Evolutionary conservation across 768 basidiomycete species (phyloP).

Genomic region (Saitozyma podzolica): DNA sequence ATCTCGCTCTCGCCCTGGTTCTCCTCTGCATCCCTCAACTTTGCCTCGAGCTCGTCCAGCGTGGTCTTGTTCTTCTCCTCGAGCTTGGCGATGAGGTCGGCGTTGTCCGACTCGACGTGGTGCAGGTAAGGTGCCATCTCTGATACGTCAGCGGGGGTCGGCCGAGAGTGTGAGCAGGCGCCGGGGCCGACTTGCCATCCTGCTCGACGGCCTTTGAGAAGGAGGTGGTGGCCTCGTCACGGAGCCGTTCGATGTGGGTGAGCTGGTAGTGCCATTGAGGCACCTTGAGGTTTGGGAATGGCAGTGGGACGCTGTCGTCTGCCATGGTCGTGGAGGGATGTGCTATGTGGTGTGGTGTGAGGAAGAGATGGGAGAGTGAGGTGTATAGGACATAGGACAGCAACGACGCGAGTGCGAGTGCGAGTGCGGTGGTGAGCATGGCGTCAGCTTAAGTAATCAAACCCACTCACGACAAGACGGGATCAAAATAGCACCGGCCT

Average conservation of each 20-base stretch:
- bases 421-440: too few species aligned
- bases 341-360: neutral
- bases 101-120: slow-evolving; percentile 56
- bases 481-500: neutral
- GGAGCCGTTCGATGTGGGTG: slow-evolving; percentile 64
- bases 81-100: slow-evolving; percentile 60
- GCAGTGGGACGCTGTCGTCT: slow-evolving; percentile 73
- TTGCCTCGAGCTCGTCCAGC: slow-evolving; percentile 71
- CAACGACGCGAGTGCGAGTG: slow-evolving; percentile 8
- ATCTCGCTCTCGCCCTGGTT: slow-evolving; percentile 93
- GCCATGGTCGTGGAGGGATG: slow-evolving; percentile 59
- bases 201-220: slow-evolving; percentile 73
- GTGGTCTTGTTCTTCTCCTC: slow-evolving; percentile 71
- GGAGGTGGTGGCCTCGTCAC: slow-evolving; percentile 65
- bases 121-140: slow-evolving; percentile 80
- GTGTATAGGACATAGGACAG: slow-evolving; percentile 2
- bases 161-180: neutral
- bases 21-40: slow-evolving; percentile 81
- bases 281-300: slow-evolving; percentile 80
- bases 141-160: slow-evolving; percentile 43
- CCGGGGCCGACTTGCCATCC: slow-evolving; percentile 63
- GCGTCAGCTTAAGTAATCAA: too few species aligned
- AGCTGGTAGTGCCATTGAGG: slow-evolving; percentile 78
- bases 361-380: neutral
- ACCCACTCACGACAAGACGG: too few species aligned